Conservation (phyloP, 1,139 yeast genomes). For the Arxiozyma heterogenica region DNA sequence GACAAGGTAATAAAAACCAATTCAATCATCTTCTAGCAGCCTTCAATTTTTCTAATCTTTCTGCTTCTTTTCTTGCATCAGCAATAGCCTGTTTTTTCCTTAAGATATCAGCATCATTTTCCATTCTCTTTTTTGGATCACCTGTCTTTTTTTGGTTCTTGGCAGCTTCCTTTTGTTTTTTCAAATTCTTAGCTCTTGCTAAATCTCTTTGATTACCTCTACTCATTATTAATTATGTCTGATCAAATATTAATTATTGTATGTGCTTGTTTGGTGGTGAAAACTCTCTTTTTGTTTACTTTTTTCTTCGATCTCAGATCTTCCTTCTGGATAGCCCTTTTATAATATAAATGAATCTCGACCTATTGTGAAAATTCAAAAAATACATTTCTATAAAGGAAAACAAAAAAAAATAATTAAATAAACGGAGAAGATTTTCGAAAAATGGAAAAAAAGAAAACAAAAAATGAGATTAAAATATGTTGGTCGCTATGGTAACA, state of each 20-base stretch:
- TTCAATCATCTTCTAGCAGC: slow-evolving; percentile 9
- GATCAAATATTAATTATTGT: not conserved
- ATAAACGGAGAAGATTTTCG: not conserved
- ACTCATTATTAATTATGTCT: slow-evolving; percentile 44
- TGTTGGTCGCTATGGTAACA: not conserved
- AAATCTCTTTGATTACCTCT: slow-evolving; percentile 95
- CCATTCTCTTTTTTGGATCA: slow-evolving; percentile 77
- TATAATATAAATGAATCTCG: too few species aligned
- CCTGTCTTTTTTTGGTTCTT: slow-evolving; percentile 66
- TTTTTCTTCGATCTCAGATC: not conserved
- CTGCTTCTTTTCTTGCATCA: slow-evolving; percentile 53
- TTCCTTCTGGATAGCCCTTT: not conserved
- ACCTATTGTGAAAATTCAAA: not conserved
- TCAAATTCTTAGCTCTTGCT: slow-evolving; percentile 80
- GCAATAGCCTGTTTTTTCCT: slow-evolving; percentile 82
- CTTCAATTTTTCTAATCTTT: slow-evolving; percentile 18
- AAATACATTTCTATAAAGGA: not conserved
- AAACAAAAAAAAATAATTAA: too few species aligned
- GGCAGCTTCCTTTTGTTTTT: slow-evolving; percentile 58
- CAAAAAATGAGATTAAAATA: not conserved
- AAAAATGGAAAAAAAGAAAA: not conserved
- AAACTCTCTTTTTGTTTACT: not conserved
- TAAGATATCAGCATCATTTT: slow-evolving; percentile 78
- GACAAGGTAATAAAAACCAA: not conserved
- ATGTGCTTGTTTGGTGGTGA: too few species aligned